Base-by-base conservation (phyloP, 176 grass and related monocot genomes). In the Oryza officinalis region DNA sequence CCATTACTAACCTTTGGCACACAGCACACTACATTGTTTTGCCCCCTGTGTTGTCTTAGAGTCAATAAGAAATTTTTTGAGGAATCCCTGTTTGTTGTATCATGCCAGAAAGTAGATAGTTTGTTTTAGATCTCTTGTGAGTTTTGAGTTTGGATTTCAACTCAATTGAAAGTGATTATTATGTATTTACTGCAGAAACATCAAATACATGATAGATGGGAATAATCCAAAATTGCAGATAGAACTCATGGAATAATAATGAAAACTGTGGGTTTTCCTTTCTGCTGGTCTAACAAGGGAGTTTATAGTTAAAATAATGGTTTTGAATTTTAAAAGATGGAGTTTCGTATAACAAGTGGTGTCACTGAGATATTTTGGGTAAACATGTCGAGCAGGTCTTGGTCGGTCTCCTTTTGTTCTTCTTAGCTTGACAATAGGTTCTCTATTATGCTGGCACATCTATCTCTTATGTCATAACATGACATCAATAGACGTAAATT, bases 401-500 rank as follows among this genome's bases (percentile, higher is more conserved):
- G 52, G 87, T 76, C 4, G 96, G 91, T 71, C 63, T 60, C 45
- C 13, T 95, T 32, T 79, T 90, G 26, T 73, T 91, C 87, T 88
- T 77, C 13, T 90, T 98, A 87, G 85, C 80, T 82, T 95, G 81
- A 92, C 91, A 26, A 92, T 90, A 31, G 90, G 93, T 69, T 93
- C 87, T 89, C 77, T 95, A 47, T 82, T 95, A 69, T 90, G 91
- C 80, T 98, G 96, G 96, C 96, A 98, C 71, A 89, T 95, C 63
- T 98, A 94, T 87, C 93, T 98, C 64, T 77, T 91, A 63, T 78
- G 87, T 71, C 83, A 93, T 72, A 98, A 98, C 91, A 88, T 93
- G 93, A 95, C 93, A 77, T 94, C 96, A 44, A 98, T 98, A 83
- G 93, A 98, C 89, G 96, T 94, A 54, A 78, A 83, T 72, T 30